Evolutionary conservation across 306 rosid genomes (phyloP).

Genomic region (Lithocarpus polystachyus): DNA sequence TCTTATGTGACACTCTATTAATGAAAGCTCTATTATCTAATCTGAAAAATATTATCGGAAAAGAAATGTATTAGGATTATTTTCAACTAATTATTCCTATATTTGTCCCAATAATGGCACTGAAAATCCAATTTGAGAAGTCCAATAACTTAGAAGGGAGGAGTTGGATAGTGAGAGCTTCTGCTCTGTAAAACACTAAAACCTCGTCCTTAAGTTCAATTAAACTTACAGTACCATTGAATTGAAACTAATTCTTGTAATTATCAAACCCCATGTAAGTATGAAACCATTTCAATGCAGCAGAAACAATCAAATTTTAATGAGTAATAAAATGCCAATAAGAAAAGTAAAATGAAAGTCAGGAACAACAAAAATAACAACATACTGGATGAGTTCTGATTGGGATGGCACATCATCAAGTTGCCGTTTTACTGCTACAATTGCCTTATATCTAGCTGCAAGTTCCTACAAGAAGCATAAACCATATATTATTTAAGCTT

Average conservation of each 20-base stretch:
- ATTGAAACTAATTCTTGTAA: constrained; percentile 8
- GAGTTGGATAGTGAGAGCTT: not conserved
- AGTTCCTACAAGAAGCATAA: constrained; percentile 51
- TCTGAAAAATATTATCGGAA: not conserved
- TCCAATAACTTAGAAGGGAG: not conserved
- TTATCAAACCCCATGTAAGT: constrained; percentile 11
- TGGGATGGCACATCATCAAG: constrained; percentile 76
- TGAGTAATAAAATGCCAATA: not conserved
- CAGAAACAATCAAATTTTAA: not conserved
- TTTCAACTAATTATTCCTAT: not conserved
- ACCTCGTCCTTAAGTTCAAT: not conserved
- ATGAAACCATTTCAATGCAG: not conserved
- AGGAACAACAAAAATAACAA: constrained; percentile 17
- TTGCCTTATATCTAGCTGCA: constrained; percentile 51
- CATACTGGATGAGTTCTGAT: constrained; percentile 83
- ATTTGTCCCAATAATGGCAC: not conserved
- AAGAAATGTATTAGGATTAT: not conserved
- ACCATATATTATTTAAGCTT: not conserved
- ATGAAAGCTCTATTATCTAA: not conserved
- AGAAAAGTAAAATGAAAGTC: constrained; percentile 1
- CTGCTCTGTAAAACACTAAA: not conserved
- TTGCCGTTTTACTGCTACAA: constrained; percentile 53
- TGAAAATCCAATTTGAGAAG: not conserved
- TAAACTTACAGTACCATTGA: constrained; percentile 2
- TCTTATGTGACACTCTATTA: not conserved